Evolutionary conservation across 352 stramenopile species (phyloP).

Genomic region (Phytopythium boreale): DNA sequence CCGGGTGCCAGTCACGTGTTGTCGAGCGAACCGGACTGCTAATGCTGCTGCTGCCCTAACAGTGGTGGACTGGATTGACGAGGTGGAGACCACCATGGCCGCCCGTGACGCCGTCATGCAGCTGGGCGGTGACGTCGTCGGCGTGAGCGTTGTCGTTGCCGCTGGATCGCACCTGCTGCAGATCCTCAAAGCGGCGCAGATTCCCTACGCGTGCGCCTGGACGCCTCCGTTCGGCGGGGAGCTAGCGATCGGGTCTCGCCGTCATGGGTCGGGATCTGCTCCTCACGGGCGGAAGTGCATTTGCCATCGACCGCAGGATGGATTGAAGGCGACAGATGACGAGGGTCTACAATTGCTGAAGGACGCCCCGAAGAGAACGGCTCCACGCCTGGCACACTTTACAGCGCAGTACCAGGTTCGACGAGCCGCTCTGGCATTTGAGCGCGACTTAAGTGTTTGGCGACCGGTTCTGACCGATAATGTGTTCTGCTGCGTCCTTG

Average conservation of each 20-base stretch:
- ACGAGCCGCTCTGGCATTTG: background rate
- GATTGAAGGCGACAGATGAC: background rate
- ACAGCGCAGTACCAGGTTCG: constrained; percentile 62
- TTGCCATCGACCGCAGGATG: constrained; percentile 11
- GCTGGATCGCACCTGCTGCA: constrained; percentile 32
- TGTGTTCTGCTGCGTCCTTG: background rate
- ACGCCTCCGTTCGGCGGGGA: constrained; percentile 30
- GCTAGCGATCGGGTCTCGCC: constrained; percentile 14
- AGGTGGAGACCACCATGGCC: constrained; percentile 37
- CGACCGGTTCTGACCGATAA: background rate
- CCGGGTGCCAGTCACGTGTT: background rate
- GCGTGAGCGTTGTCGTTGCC: constrained; percentile 42
- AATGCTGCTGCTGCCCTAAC: background rate
- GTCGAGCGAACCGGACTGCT: background rate
- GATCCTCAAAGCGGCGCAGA: constrained; percentile 32
- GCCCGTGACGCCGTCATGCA: constrained; percentile 35
- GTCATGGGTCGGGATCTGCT: background rate
- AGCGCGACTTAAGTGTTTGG: background rate
- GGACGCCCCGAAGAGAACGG: background rate
- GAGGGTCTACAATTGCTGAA: constrained; percentile 3
- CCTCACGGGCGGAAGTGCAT: constrained; percentile 12
- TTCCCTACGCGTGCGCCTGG: constrained; percentile 49
- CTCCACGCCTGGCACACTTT: constrained; percentile 25
- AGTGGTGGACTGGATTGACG: constrained; percentile 59
- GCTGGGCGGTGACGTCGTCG: constrained; percentile 44